Evolutionary conservation across 805 yeast genomes (phyloP), one percentile per base, ranked within the genome.

Genomic region (Alloascoidea africana): DNA sequence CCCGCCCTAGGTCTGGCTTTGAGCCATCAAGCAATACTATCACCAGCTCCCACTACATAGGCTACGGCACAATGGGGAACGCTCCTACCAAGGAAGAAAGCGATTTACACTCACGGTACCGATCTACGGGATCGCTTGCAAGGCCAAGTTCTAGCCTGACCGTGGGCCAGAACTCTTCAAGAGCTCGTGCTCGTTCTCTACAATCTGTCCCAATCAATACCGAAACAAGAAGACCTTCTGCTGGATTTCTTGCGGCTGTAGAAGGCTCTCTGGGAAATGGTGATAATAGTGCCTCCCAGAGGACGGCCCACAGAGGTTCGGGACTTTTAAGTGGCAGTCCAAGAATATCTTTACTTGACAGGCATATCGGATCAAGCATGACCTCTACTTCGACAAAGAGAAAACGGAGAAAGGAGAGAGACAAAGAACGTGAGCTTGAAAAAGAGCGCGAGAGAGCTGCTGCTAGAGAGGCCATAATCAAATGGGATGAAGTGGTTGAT

Each of bases 401-500:
- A 2, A 35, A 23, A 35, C 17, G 11, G n/a, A 35, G 50, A 49
- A 39, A 68, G 58, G 46, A 57, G 53, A 41, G 62, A 58, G 35
- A 54, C 55, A 19, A 66, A 66, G n/a, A 69, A 60, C 36, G 87
- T 80, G 30, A 72, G 49, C 76, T 69, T 41, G 53, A 51, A 37
- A 53, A 54, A 37, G 66, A 66, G 39, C 81, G 30, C 8, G 30
- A 23, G 30, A 75, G 42, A 55, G 57, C 14, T 84, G 75, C 46
- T 70, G 70, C 38, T 47, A 59, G 43, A 67, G 73, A 23, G 16
- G 58, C 81, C 38, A 59, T 81, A 16, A 84, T 81, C 2, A 62
- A 67, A 42, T 68, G 56, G 47, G 63, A 63, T 32, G 94, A 84
- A 50, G 72, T 63, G 44, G 94, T 89, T 13, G 97, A 91, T 58